These are phyloP conservation scores for Microcera coccophila DNA, from an alignment of 2,329 filamentous ascomycete genomes.

Conservation along the genomic window DNA sequence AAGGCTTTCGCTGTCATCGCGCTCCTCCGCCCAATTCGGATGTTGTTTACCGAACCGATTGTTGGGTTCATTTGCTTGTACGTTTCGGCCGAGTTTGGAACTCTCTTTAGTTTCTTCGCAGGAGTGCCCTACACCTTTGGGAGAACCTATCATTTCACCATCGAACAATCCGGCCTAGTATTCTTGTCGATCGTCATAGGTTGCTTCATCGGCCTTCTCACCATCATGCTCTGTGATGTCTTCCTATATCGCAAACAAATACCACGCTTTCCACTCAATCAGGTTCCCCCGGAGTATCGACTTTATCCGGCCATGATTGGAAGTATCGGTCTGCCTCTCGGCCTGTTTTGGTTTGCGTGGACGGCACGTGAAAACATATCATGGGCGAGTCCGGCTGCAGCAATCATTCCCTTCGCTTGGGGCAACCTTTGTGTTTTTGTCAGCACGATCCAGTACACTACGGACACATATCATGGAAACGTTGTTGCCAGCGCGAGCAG, in stretches of 20 bases:
- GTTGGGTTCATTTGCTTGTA: slow-evolving; percentile 53
- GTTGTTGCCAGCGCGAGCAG: slow-evolving; percentile 56
- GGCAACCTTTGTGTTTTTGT: slow-evolving; percentile 59
- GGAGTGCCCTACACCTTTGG: slow-evolving; percentile 48
- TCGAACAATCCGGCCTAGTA: slow-evolving; percentile 41
- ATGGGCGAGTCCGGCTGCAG: slow-evolving; percentile 49
- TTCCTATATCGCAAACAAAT: slow-evolving; percentile 40
- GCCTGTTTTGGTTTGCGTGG: slow-evolving; percentile 61
- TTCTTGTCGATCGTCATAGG: slow-evolving; percentile 46
- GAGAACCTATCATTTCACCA: slow-evolving; percentile 41
- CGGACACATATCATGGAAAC: slow-evolving; percentile 53
- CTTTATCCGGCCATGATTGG: slow-evolving; percentile 58
- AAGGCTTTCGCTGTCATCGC: slow-evolving; percentile 39
- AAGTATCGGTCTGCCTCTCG: slow-evolving; percentile 48
- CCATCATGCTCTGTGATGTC: slow-evolving; percentile 39
- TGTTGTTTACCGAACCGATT: slow-evolving; percentile 61
- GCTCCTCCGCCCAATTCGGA: slow-evolving; percentile 49
- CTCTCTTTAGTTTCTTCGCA: slow-evolving; percentile 51
- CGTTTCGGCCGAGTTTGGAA: slow-evolving; percentile 48
- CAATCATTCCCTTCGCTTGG: slow-evolving; percentile 55
- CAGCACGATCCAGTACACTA: slow-evolving; percentile 47
- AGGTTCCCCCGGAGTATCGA: slow-evolving; percentile 52
- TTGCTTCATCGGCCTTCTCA: slow-evolving; percentile 41
- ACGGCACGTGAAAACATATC: slow-evolving; percentile 42
- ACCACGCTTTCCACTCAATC: slow-evolving; percentile 29